Evolutionary conservation across 805 yeast species (phyloP).

Genomic region (Teunomyces pallodes): DNA sequence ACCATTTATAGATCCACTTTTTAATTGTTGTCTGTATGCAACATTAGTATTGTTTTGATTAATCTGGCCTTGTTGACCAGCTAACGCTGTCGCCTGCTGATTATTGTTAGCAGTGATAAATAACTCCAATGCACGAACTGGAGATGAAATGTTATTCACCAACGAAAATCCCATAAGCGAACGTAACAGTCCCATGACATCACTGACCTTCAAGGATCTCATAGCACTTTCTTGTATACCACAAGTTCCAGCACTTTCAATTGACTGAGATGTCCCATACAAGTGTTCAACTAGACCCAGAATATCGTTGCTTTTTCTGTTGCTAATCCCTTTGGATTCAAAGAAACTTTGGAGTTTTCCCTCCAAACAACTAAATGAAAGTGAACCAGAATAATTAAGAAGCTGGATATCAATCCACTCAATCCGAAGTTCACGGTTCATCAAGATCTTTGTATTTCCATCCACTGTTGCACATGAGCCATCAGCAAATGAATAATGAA

Average conservation of each 20-base stretch:
- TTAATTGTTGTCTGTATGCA: conserved; percentile 4
- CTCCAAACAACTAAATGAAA: conserved; percentile 25
- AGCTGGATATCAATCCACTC: conserved; percentile 68
- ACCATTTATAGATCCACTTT: not conserved
- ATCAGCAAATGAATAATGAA: conserved; percentile 52
- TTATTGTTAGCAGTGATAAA: conserved; percentile 27
- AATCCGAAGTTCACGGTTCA: conserved; percentile 60
- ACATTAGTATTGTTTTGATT: not conserved
- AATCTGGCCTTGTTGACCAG: conserved; percentile 3
- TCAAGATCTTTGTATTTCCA: conserved; percentile 60
- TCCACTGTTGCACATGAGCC: conserved; percentile 65
- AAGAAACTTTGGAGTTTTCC: conserved; percentile 21
- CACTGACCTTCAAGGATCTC: conserved; percentile 72
- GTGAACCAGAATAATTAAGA: conserved; percentile 24
- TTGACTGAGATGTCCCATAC: conserved; percentile 49
- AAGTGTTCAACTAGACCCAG: conserved; percentile 15
- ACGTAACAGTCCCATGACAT: conserved; percentile 69
- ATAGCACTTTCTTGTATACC: conserved; percentile 67
- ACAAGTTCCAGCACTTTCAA: conserved; percentile 48
- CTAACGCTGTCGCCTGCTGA: conserved; percentile 15
- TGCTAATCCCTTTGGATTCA: conserved; percentile 9
- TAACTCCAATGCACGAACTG: conserved; percentile 52
- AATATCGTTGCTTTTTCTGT: conserved; percentile 6
- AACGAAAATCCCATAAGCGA: conserved; percentile 61
- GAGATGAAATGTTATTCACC: conserved; percentile 47